Percentiles rank a stretch among this genome's conserved stretches.
phyloP scores from a whole-genome alignment of 208 protist genomes.

The Wallacemonas collosoma region DNA sequence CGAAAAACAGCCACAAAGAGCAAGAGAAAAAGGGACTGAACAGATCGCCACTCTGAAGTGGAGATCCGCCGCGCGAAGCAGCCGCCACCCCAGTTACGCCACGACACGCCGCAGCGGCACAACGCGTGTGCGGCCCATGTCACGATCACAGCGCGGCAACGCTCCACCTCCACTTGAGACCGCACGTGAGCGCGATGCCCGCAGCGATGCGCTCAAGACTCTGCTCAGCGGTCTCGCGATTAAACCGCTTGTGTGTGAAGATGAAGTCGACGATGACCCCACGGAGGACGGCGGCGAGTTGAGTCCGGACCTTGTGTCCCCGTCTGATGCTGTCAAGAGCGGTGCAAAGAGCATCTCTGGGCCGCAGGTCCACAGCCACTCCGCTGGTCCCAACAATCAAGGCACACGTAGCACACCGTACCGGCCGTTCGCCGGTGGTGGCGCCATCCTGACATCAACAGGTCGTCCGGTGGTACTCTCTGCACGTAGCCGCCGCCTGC shows the following conservation, averaged over 20 bases:
- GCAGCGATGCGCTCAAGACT: neutral
- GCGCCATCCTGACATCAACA: constrained; percentile 24
- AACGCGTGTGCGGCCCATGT: no score
- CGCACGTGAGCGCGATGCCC: neutral
- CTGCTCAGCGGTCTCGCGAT: neutral
- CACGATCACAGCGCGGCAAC: neutral
- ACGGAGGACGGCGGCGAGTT: neutral
- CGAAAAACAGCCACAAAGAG: no score
- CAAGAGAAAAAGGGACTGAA: no score
- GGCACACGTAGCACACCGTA: no score
- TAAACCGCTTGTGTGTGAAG: neutral
- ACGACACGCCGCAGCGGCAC: no score
- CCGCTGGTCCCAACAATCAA: neutral
- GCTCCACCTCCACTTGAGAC: neutral
- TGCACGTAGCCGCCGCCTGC: constrained; percentile 39
- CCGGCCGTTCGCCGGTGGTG: constrained; percentile 1
- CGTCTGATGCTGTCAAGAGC: neutral
- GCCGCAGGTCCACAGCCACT: no score
- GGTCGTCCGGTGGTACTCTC: constrained; percentile 31
- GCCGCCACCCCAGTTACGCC: no score
- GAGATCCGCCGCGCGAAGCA: no score
- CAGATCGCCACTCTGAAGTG: no score
- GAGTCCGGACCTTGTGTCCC: neutral
- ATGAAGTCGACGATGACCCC: neutral
- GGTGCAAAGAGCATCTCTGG: neutral